A percentile compares a stretch with the other conserved stretches of the same genome.
These are phyloP conservation scores for Fusarium liriodendri DNA, from an alignment of 2,329 filamentous ascomycete genomes.

Conservation along the genomic window DNA sequence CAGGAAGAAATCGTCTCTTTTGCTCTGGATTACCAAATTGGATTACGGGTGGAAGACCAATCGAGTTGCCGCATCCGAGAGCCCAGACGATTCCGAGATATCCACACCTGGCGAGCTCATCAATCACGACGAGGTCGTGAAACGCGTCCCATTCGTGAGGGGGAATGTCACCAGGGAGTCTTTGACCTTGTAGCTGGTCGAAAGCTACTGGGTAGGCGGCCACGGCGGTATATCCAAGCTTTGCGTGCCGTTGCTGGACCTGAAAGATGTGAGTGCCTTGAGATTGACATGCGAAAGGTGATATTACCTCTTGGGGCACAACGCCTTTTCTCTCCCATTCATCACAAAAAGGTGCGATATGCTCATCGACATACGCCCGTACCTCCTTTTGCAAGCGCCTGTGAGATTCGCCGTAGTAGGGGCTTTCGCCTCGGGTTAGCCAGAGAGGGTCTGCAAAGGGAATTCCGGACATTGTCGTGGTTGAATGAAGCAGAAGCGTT, in stretches of 20 bases:
- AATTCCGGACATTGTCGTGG: conserved; percentile 8
- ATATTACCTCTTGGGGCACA: background rate
- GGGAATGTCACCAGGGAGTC: background rate
- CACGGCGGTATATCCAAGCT: background rate
- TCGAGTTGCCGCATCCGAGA: background rate
- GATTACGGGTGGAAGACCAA: background rate
- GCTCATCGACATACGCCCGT: background rate
- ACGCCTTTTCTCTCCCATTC: background rate
- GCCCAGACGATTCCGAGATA: background rate
- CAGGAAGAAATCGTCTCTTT: background rate
- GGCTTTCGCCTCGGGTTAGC: conserved; percentile 14
- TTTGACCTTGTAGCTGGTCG: background rate
- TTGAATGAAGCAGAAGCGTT: background rate
- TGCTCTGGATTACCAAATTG: background rate
- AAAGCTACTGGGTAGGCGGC: background rate
- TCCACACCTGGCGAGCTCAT: background rate
- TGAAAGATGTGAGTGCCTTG: background rate
- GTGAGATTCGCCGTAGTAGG: conserved; percentile 20
- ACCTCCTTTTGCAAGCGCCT: conserved; percentile 21
- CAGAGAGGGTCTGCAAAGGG: conserved; percentile 31
- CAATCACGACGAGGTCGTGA: background rate
- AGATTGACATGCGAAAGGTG: background rate
- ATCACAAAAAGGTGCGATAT: background rate
- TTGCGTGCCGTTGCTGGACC: background rate
- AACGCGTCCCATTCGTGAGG: background rate